These are phyloP conservation scores for Elsinoe arachidis DNA, from an alignment of 2,329 filamentous ascomycete species.

Conservation along the genomic window DNA sequence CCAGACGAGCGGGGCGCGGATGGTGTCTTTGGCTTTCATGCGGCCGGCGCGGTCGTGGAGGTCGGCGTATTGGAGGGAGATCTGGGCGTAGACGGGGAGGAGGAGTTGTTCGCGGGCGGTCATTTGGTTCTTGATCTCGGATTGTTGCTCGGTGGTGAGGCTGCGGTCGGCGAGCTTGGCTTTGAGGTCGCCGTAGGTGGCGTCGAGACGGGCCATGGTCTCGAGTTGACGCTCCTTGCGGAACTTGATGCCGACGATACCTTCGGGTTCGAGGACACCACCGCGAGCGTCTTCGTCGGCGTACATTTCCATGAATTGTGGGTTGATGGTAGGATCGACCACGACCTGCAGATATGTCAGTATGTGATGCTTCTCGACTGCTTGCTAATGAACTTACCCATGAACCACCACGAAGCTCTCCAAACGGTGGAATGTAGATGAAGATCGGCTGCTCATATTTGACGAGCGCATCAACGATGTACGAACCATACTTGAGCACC, in stretches of 20 bases:
- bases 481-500: conserved; percentile 97
- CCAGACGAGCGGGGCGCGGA: conserved; percentile 79
- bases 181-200: conserved; percentile 73
- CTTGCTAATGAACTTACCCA: conserved; percentile 52
- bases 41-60: conserved; percentile 92
- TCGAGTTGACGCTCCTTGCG: conserved; percentile 94
- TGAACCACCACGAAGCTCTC: conserved; percentile 95
- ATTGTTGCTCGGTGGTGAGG: conserved; percentile 64
- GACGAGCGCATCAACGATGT: conserved; percentile 96
- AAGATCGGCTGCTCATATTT: conserved; percentile 99
- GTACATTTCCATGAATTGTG: conserved; percentile 98
- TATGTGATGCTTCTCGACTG: conserved; percentile 8
- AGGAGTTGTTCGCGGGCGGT: conserved; percentile 76
- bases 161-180: conserved; percentile 61
- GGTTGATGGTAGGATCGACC: conserved; percentile 96
- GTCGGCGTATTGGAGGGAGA: conserved; percentile 94
- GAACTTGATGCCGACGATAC: conserved; percentile 98
- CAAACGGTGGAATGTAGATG: conserved; percentile 94
- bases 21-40: conserved; percentile 96
- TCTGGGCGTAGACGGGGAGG: conserved; percentile 86
- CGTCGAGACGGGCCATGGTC: conserved; percentile 91
- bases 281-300: conserved; percentile 89
- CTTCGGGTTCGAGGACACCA: conserved; percentile 95
- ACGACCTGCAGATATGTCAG: conserved; percentile 56
- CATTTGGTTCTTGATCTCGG: conserved; percentile 76